Conservation (phyloP, 768 basidiomycete species). For the Tephrocybe sp. region DNA sequence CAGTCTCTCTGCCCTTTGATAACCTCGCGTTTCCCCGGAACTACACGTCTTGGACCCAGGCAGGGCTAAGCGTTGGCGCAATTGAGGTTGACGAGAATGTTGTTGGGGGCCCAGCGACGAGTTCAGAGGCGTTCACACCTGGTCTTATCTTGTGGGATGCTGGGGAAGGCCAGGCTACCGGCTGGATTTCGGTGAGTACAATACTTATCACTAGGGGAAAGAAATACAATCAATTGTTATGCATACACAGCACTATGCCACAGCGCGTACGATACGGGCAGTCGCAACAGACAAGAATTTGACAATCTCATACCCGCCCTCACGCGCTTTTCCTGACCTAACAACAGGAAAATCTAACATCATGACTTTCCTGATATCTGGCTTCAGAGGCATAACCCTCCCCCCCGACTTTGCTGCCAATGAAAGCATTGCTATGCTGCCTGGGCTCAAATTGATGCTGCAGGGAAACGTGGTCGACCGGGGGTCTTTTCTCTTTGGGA, state of each 20-base stretch:
- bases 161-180: slow-evolving; percentile 9
- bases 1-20: slow-evolving; percentile 29
- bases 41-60: slow-evolving; percentile 27
- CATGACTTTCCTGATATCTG: slow-evolving; percentile 28
- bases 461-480: slow-evolving; percentile 20
- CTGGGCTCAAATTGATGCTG: slow-evolving; percentile 21
- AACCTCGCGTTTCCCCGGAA: slow-evolving; percentile 22
- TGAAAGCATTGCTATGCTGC: slow-evolving; percentile 17
- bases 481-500: slow-evolving; percentile 21
- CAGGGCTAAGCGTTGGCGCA: slow-evolving; percentile 27
- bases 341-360: slow-evolving; percentile 14
- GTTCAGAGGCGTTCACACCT: slow-evolving; percentile 22
- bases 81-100: slow-evolving; percentile 25
- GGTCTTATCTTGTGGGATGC: slow-evolving; percentile 25
- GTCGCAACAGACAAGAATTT: slow-evolving; percentile 19
- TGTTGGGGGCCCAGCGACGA: slow-evolving; percentile 27
- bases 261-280: slow-evolving; percentile 25
- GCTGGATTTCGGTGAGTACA: slow-evolving; percentile 25
- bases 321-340: slow-evolving; percentile 22
- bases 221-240: too few relatives aligned
- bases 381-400: slow-evolving; percentile 19
- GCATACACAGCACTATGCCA: slow-evolving; percentile 24
- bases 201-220: neutral
- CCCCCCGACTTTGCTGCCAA: slow-evolving; percentile 16
- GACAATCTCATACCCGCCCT: slow-evolving; percentile 26